Base-by-base conservation (phyloP, 2,329 filamentous ascomycete species). In the Aspergillus ustus region DNA sequence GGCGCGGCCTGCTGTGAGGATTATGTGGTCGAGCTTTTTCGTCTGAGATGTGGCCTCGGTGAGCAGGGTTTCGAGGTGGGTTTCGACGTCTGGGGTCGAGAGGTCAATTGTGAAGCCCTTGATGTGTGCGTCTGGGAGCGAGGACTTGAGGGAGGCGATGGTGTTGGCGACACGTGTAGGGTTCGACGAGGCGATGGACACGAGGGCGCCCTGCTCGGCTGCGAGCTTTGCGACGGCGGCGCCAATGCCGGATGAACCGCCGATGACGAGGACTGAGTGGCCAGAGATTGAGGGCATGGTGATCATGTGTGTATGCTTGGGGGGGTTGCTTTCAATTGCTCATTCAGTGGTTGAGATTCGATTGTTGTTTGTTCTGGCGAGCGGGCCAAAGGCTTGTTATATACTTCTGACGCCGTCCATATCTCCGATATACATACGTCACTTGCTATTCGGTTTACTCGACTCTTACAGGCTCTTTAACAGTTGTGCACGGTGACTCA, bases 171-270 rank as follows among this genome's bases (percentile, higher is more conserved):
- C 63, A 15, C 68, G 72, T 66, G 53, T 73, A 70, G 52, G 70
- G 54, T 50, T 75, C 63, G 82, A 84, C 0, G 80, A 82, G 8
- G 82, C 78, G 67, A 85, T 78, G 22, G 77, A 79, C 20, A 86
- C 77, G 28, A 72, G 70, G 52, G 80, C 80, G 63, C 80, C 81
- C 63, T 80, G 72, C 64, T 84, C 83, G 52, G 85, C 68, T 45
- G 74, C 72, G 7, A 79, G 81, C 79, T 84, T 81, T 57, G 83
- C 83, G 9, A 83, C 78, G 60, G 71, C 74, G 67, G 78, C 84
- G 40, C 84, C 84, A 40, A 86, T 81, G 60, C 84, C 84, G 55
- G 78, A 77, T 40, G 81, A 81, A 44, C 82, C 83, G 40, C 84
- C 84, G 20, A 85, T 75, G 65, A 86, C 73, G 45, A 86, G 76